phyloP scores from a whole-genome alignment of 495 filamentous ascomycete genomes.

The Lophiotrema nucula region DNA sequence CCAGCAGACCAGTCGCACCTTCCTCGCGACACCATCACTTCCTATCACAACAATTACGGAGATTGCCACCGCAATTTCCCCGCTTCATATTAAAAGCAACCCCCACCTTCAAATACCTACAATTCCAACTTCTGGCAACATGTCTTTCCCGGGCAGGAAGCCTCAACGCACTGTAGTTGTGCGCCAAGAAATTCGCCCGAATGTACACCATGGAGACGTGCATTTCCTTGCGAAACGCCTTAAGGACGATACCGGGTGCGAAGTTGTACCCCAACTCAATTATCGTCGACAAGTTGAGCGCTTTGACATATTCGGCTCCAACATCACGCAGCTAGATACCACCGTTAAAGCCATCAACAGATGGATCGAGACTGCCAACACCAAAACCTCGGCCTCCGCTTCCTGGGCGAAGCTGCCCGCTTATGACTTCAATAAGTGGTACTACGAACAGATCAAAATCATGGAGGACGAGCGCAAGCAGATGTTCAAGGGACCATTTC shows the following conservation, averaged over 20 bases:
- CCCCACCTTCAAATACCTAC: too few species aligned
- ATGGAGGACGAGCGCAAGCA: slow-evolving; percentile 14
- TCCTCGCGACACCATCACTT: too few species aligned
- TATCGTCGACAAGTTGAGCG: background rate
- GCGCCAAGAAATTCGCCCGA: background rate
- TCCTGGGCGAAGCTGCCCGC: slow-evolving; percentile 21
- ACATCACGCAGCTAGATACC: background rate
- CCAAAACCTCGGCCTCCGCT: slow-evolving; percentile 11
- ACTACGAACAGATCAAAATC: background rate
- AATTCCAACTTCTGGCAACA: too few species aligned
- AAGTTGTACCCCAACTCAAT: background rate
- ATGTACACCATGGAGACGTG: background rate
- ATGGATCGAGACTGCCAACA: slow-evolving; percentile 10
- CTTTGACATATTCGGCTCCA: slow-evolving; percentile 17
- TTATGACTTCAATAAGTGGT: slow-evolving; percentile 17
- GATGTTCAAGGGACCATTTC: slow-evolving; percentile 7
- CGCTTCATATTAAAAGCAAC: too few species aligned
- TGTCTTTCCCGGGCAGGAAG: too few species aligned
- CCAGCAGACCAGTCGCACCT: too few species aligned
- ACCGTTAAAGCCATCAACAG: slow-evolving; percentile 12
- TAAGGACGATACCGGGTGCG: slow-evolving; percentile 1
- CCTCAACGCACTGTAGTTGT: slow-evolving; percentile 1
- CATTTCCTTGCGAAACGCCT: background rate
- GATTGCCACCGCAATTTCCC: too few species aligned
- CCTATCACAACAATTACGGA: too few species aligned